Percentiles rank a stretch among this genome's conserved stretches.
Evolutionary conservation across 345 rosid genomes (phyloP).

Genomic region (Syzygium oleosum): DNA sequence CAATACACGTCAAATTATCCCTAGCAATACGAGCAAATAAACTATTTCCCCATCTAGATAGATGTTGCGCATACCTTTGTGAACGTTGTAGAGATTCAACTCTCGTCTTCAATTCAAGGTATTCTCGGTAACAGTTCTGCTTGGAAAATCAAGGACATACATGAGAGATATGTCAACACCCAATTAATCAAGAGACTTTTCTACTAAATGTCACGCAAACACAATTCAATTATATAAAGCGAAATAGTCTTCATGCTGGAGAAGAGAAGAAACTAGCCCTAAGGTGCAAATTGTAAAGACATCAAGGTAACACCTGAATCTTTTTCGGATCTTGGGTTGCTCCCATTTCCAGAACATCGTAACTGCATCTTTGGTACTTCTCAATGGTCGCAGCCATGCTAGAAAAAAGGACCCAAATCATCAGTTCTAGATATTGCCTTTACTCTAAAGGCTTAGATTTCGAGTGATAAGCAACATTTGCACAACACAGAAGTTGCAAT

Average conservation of each 20-base stretch:
- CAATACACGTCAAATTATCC: background rate
- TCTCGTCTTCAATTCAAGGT: constrained; percentile 48
- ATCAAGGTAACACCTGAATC: constrained; percentile 22
- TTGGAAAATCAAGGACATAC: background rate
- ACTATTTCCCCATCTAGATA: background rate
- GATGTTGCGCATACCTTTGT: constrained; percentile 39
- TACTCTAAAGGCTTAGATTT: background rate
- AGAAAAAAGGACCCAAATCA: background rate
- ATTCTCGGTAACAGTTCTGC: constrained; percentile 62
- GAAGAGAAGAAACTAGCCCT: background rate
- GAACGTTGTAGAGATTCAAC: constrained; percentile 54
- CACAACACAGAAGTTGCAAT: background rate
- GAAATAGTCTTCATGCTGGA: background rate
- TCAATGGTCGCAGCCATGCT: constrained; percentile 59
- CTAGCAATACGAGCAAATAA: background rate
- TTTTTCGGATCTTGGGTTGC: constrained; percentile 35
- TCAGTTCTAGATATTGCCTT: background rate
- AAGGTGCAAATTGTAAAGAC: background rate
- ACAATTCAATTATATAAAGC: background rate
- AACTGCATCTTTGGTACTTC: constrained; percentile 48
- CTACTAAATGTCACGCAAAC: background rate
- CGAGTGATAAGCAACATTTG: background rate
- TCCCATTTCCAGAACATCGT: constrained; percentile 27
- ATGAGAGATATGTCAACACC: background rate
- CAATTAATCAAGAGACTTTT: background rate